Percentiles rank a stretch among this genome's conserved stretches.
Conservation (phyloP, 805 yeast genomes). For the Sugiyamaella marilandica region DNA sequence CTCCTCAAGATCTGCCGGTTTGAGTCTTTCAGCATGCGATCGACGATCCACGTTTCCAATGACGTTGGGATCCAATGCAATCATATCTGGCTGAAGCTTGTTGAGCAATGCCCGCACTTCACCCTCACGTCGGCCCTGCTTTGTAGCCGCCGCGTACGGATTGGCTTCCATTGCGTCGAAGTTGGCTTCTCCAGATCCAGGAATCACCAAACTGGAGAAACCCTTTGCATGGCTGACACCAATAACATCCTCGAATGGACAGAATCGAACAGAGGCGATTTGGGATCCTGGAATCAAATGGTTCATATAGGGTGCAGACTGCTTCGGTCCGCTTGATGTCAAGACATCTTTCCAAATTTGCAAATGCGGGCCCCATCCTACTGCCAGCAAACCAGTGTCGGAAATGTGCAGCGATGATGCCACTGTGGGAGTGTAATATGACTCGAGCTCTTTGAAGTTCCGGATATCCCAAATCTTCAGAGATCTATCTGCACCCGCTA, state of each 20-base stretch:
- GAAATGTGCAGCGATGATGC: slow-evolving; percentile 75
- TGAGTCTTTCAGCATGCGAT: slow-evolving; percentile 58
- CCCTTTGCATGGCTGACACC: slow-evolving; percentile 83
- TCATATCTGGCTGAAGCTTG: slow-evolving; percentile 89
- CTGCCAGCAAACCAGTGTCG: slow-evolving; percentile 79
- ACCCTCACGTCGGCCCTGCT: slow-evolving; percentile 86
- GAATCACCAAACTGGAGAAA: slow-evolving; percentile 78
- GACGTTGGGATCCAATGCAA: slow-evolving; percentile 79
- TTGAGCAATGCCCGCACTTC: slow-evolving; percentile 84
- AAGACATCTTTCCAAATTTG: slow-evolving; percentile 89
- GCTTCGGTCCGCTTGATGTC: slow-evolving; percentile 42
- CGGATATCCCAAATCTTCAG: slow-evolving; percentile 93
- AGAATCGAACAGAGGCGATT: slow-evolving; percentile 63
- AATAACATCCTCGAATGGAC: slow-evolving; percentile 94
- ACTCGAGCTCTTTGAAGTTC: slow-evolving; percentile 60
- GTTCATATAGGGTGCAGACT: slow-evolving; percentile 84
- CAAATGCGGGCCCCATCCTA: slow-evolving; percentile 95
- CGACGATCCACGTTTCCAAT: slow-evolving; percentile 81
- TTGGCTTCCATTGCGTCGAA: slow-evolving; percentile 89
- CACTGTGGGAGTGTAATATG: slow-evolving; percentile 77
- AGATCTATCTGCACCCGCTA: slow-evolving; percentile 79
- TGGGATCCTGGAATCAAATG: slow-evolving; percentile 78
- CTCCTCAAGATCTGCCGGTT: slow-evolving; percentile 44
- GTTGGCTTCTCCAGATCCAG: slow-evolving; percentile 98
- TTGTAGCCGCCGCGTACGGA: slow-evolving; percentile 88